Conservation (phyloP, 345 rosid species). For the Aquilaria malaccensis region DNA sequence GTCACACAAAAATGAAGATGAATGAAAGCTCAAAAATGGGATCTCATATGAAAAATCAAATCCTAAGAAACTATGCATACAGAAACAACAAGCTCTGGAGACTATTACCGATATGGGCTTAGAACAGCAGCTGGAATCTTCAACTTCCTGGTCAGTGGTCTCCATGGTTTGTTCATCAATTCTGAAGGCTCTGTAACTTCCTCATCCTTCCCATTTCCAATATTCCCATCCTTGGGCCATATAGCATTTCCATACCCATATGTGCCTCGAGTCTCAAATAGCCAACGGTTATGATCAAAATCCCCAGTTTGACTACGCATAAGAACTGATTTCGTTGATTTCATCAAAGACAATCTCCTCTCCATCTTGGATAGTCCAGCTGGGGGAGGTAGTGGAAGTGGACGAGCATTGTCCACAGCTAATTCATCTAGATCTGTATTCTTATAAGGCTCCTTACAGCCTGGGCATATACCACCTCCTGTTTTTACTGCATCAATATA, state of each 20-base stretch:
- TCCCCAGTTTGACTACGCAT: conserved; percentile 97
- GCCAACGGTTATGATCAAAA: conserved; percentile 92
- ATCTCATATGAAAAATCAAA: not conserved
- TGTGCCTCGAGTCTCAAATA: conserved; percentile 85
- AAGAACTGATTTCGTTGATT: conserved; percentile 69
- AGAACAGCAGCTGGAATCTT: conserved; percentile 90
- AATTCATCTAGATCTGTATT: conserved; percentile 66
- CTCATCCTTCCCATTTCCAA: conserved; percentile 57
- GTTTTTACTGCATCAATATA: conserved; percentile 85
- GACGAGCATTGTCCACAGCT: conserved; percentile 39
- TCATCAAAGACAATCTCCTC: conserved; percentile 91
- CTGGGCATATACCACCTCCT: conserved; percentile 82
- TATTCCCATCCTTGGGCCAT: conserved; percentile 89
- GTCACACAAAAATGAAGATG: not conserved
- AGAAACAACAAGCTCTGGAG: not conserved
- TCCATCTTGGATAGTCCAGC: conserved; percentile 73
- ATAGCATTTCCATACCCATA: conserved; percentile 97
- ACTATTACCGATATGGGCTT: conserved; percentile 82
- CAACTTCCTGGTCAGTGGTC: conserved; percentile 88
- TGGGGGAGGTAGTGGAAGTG: conserved; percentile 62
- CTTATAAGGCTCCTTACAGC: conserved; percentile 85
- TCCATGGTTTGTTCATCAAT: conserved; percentile 88
- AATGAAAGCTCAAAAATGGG: not conserved
- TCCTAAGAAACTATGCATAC: not conserved
- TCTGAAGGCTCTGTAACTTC: conserved; percentile 58